Conservation (phyloP, 352 stramenopile genomes). For the Halophytophthora batemanensis region DNA sequence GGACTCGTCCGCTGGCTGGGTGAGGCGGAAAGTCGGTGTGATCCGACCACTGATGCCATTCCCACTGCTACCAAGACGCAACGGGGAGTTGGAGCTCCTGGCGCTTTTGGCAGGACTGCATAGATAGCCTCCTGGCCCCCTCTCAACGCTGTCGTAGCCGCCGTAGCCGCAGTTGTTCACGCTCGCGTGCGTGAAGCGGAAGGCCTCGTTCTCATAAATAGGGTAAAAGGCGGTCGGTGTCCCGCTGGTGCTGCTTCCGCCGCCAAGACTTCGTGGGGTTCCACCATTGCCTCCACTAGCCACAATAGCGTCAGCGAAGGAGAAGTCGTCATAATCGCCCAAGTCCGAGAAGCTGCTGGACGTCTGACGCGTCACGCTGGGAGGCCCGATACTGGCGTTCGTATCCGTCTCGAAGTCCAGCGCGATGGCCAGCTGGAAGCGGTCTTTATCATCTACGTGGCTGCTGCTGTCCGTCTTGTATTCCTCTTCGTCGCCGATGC, state of each 20-base stretch:
- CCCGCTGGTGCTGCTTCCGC: constrained; percentile 23
- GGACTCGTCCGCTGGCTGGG: constrained; percentile 50
- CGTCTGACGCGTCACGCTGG: constrained; percentile 66
- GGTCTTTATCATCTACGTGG: constrained; percentile 27
- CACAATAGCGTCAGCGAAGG: constrained; percentile 59
- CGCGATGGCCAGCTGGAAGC: constrained; percentile 52
- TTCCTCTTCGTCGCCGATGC: constrained; percentile 16
- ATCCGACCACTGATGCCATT: constrained; percentile 41
- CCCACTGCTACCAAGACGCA: constrained; percentile 30
- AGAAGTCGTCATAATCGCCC: constrained; percentile 83
- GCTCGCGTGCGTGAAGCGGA: constrained; percentile 54
- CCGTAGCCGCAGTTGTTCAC: constrained; percentile 47
- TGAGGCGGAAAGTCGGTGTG: constrained; percentile 58
- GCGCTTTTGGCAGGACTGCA: constrained; percentile 34
- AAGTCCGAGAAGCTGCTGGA: constrained; percentile 88
- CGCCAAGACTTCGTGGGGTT: constrained; percentile 25
- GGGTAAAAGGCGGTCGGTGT: constrained; percentile 69
- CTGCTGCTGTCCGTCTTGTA: constrained; percentile 26
- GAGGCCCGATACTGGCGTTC: constrained; percentile 30
- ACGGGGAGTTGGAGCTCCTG: constrained; percentile 24
- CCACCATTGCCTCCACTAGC: constrained; percentile 19
- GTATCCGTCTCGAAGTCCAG: constrained; percentile 69
- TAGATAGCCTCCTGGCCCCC: constrained; percentile 23
- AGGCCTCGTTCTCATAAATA: constrained; percentile 75
- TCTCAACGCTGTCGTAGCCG: constrained; percentile 39